Conservation (phyloP, 805 yeast species). For the Clavispora fructus region DNA sequence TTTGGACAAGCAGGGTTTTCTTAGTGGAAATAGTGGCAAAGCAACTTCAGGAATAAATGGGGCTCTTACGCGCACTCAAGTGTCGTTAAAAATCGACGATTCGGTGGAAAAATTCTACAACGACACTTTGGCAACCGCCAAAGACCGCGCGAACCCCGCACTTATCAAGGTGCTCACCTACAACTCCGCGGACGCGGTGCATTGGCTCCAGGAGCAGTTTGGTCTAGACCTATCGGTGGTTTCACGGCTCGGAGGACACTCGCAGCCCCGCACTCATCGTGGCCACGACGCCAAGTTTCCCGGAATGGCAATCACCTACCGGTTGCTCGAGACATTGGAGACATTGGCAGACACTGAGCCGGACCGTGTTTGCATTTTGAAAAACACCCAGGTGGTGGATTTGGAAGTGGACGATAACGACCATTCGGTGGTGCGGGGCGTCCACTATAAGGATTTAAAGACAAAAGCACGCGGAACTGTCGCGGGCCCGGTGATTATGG, state of each 20-base stretch:
- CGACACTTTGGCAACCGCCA: conserved; percentile 67
- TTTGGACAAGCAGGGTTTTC: conserved; percentile 54
- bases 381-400: conserved; percentile 31
- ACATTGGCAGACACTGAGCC: conserved; percentile 29
- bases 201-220: conserved; percentile 66
- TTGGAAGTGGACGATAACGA: conserved; percentile 28
- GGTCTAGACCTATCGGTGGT: conserved; percentile 60
- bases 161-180: conserved; percentile 56
- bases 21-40: conserved; percentile 62
- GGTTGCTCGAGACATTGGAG: conserved; percentile 18
- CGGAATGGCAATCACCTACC: conserved; percentile 60
- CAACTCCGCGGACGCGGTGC: conserved; percentile 62
- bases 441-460: conserved; percentile 27
- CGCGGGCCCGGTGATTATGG: conserved; percentile 56
- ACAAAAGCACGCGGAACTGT: conserved; percentile 27
- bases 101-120: conserved; percentile 52
- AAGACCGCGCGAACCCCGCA: conserved; percentile 50
- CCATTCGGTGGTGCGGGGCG: conserved; percentile 10
- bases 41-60: conserved; percentile 73
- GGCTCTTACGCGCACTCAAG: conserved; percentile 62
- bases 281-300: conserved; percentile 64
- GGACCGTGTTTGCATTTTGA: conserved; percentile 25
- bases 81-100: conserved; percentile 45
- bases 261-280: conserved; percentile 75
- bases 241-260: conserved; percentile 79